Conservation (phyloP, 257 asterid species). For the Penstemon davidsonii region DNA sequence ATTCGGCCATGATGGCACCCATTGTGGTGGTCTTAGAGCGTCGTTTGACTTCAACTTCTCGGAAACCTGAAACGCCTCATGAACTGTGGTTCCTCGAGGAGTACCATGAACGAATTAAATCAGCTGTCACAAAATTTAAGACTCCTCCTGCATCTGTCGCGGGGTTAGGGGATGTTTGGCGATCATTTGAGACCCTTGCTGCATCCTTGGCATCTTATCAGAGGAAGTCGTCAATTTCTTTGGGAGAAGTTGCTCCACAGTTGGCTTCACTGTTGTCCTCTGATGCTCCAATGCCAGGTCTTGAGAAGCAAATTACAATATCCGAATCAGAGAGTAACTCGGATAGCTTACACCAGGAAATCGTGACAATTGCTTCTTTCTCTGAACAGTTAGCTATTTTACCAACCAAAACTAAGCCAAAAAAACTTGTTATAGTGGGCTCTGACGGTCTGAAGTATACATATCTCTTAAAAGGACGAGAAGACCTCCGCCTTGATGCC, state of each 20-base stretch:
- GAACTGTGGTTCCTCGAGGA: slow-evolving; percentile 82
- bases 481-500: slow-evolving; percentile 99
- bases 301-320: slow-evolving; percentile 74
- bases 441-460: slow-evolving; percentile 90
- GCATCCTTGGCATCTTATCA: slow-evolving; percentile 90
- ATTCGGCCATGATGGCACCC: slow-evolving; percentile 99
- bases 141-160: slow-evolving; percentile 85
- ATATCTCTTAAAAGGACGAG: slow-evolving; percentile 98
- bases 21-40: slow-evolving; percentile 92
- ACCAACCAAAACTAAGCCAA: slow-evolving; percentile 97
- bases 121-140: slow-evolving; percentile 77
- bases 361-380: slow-evolving; percentile 79
- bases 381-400: slow-evolving; percentile 70
- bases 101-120: slow-evolving; percentile 69
- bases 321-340: slow-evolving; percentile 55
- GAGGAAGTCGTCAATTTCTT: slow-evolving; percentile 82
- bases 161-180: slow-evolving; percentile 93
- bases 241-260: slow-evolving; percentile 94
- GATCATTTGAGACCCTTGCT: slow-evolving; percentile 85
- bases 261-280: slow-evolving; percentile 72
- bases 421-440: slow-evolving; percentile 77
- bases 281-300: slow-evolving; percentile 99
- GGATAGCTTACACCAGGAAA: slow-evolving; percentile 52
- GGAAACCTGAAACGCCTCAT: slow-evolving; percentile 94
- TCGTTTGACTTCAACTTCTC: slow-evolving; percentile 87